Conservation (phyloP, 2,329 filamentous ascomycete genomes). For the Sporothrix variecibatus region DNA sequence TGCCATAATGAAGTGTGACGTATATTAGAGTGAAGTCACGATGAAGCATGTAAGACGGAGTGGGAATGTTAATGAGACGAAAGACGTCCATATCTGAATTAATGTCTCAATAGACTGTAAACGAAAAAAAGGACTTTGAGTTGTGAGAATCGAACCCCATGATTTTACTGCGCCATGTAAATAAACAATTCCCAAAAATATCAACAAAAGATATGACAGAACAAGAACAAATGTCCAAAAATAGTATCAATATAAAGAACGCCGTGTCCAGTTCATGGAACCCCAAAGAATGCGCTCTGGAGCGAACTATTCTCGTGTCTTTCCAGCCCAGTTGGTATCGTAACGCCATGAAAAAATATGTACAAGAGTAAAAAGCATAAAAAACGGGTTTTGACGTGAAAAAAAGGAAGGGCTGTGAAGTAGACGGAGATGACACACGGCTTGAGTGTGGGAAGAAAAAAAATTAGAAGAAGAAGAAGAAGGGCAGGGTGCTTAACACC, state of each 20-base stretch:
- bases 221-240: background rate
- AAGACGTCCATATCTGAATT: background rate
- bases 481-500: conserved; percentile 28
- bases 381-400: background rate
- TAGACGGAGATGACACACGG: background rate
- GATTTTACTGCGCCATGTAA: background rate
- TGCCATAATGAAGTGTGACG: background rate
- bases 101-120: background rate
- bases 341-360: conserved; percentile 10
- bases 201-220: too few relatives aligned
- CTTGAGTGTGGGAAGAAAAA: background rate
- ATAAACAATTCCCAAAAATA: background rate
- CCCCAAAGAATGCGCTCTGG: conserved; percentile 9
- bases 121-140: conserved; percentile 6
- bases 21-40: background rate
- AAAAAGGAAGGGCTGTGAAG: background rate
- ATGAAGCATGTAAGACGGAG: too few relatives aligned
- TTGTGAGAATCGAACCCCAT: conserved; percentile 15
- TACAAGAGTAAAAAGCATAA: conserved; percentile 10
- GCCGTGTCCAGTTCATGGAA: conserved; percentile 9
- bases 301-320: background rate
- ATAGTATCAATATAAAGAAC: background rate
- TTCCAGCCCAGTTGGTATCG: conserved; percentile 22
- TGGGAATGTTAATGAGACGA: background rate
- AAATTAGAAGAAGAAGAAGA: background rate